Evolutionary conservation across 192 early-diverging fungal species (phyloP), one percentile per base, ranked within the genome.

Genomic region (Linnemannia schmuckeri): DNA sequence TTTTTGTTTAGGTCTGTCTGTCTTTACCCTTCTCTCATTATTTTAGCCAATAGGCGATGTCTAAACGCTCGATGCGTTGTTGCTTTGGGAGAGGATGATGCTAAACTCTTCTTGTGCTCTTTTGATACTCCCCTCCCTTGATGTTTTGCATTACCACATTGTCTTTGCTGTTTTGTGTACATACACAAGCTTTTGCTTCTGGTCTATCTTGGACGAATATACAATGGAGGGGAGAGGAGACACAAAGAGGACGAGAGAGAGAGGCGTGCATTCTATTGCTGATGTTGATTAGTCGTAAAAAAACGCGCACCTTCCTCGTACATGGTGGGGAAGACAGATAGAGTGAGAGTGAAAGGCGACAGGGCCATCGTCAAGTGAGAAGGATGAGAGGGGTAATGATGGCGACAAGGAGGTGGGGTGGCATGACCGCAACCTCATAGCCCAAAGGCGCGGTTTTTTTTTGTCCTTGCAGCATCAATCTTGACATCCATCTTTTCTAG

Each of bases 141-240:
- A 52, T 52, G 49, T 52, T 52, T 52, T 52, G 61, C 30, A 66
- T 35, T 66, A 66, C 61, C 61, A 66, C 61, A 66, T 30, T 66
- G 61, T 66, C 12, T 33, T 27, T 27, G 24, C n/a, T 57, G 24
- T 57, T 22, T 27, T 57, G 55, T 57, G n/a, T 27, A 57, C 55
- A 27, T 27, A 57, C 55, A 27, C 8, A 57, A 57, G 13, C 12
- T 12, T 33, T 33, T 66, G 55, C n/a, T 8, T 55, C 20, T 6
- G 55, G 55, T 18, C n/a, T 10, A 61, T 22, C 42, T 44, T 44
- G 42, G 42, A 44, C 20, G 49, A 18, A 52, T 2, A 52, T 30
- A n/a, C 20, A 24, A n/a, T n/a, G 8, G 24, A 15, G 8, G 27
- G 61, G 12, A 27, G 12, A 33, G n/a, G 61, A 9, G 30, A 33